Evolutionary conservation across 2,329 filamentous ascomycete species (phyloP).

Genomic region (Calonectria pauciramosa): DNA sequence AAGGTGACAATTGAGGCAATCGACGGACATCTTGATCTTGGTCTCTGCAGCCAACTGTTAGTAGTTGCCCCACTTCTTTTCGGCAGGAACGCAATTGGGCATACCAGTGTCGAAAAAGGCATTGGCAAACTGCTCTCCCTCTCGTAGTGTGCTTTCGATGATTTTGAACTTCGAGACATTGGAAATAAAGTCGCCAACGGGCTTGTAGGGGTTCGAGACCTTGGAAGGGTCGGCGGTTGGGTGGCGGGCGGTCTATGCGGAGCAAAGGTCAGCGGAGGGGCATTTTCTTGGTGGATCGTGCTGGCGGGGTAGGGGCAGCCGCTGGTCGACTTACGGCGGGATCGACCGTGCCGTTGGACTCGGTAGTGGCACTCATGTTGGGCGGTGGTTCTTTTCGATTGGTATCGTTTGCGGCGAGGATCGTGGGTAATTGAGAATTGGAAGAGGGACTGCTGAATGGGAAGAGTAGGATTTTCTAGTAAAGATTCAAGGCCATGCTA

Average conservation of each 20-base stretch:
- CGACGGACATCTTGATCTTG: conserved; percentile 42
- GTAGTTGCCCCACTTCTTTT: neutral
- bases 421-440: neutral
- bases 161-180: conserved; percentile 41
- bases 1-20: neutral
- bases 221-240: neutral
- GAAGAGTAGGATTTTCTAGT: neutral
- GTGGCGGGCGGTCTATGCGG: neutral
- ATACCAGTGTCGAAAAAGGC: conserved; percentile 79
- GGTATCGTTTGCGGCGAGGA: neutral
- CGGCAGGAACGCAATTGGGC: neutral
- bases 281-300: neutral
- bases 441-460: neutral
- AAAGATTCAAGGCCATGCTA: neutral
- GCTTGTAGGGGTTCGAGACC: conserved; percentile 7
- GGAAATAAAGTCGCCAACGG: conserved; percentile 37
- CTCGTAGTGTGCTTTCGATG: conserved; percentile 43
- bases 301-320: neutral
- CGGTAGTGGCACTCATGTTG: neutral
- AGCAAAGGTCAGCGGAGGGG: neutral
- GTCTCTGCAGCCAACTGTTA: conserved; percentile 30
- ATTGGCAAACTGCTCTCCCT: conserved; percentile 68
- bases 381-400: neutral
- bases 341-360: neutral
- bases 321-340: neutral